These are phyloP conservation scores for Ascochyta clinopodiicola DNA, from an alignment of 2,329 filamentous ascomycete genomes.

Conservation along the genomic window DNA sequence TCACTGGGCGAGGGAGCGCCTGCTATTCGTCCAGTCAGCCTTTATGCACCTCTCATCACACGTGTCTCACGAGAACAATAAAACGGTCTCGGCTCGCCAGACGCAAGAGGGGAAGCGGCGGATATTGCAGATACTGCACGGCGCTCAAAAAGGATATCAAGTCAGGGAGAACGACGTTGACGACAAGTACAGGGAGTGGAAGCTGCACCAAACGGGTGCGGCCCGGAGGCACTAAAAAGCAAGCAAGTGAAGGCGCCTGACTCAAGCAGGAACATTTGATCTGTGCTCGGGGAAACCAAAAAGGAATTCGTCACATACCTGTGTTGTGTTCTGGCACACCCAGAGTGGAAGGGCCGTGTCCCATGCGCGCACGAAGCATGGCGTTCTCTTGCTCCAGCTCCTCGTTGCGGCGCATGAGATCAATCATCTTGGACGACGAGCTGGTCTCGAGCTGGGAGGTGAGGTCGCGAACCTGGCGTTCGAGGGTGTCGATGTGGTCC, in stretches of 20 bases:
- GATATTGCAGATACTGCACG: slow-evolving; percentile 35
- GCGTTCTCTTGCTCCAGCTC: slow-evolving; percentile 63
- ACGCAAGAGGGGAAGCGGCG: slow-evolving; percentile 8
- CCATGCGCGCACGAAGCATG: slow-evolving; percentile 59
- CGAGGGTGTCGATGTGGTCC: slow-evolving; percentile 65
- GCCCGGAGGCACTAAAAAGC: slow-evolving; percentile 37
- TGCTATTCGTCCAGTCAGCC: slow-evolving; percentile 28
- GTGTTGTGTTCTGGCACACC: slow-evolving; percentile 44
- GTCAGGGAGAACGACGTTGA: slow-evolving; percentile 18
- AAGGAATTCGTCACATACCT: slow-evolving; percentile 43
- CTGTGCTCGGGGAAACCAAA: slow-evolving; percentile 28
- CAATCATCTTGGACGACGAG: slow-evolving; percentile 55
- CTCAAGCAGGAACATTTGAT: slow-evolving; percentile 32
- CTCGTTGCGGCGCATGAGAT: slow-evolving; percentile 60
- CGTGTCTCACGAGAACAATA: slow-evolving; percentile 13
- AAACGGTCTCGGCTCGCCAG: slow-evolving; percentile 16
- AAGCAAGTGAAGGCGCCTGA: slow-evolving; percentile 25
- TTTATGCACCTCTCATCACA: slow-evolving; percentile 28
- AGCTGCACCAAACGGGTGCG: slow-evolving; percentile 34
- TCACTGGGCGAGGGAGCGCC: slow-evolving; percentile 49
- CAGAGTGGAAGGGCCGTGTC: slow-evolving; percentile 51
- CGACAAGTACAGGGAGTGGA: slow-evolving; percentile 14
- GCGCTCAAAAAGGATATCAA: slow-evolving; percentile 30
- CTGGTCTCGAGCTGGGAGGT: slow-evolving; percentile 55
- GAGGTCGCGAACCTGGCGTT: slow-evolving; percentile 61